Conservation (phyloP, 352 stramenopile species). For the Phytophthora tentaculata region DNA sequence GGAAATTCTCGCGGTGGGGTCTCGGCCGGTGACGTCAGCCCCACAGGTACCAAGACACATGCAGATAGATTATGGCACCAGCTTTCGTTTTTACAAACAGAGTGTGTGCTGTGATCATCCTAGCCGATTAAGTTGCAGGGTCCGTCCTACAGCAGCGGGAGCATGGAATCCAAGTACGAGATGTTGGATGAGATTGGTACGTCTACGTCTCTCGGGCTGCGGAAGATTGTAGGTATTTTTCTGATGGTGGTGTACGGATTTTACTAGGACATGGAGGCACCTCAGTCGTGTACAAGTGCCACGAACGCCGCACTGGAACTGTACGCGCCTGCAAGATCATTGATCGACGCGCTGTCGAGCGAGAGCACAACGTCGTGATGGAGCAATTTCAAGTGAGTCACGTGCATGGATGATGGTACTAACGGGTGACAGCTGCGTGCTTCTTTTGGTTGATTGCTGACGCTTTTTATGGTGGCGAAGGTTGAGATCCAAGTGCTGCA, state of each 20-base stretch:
- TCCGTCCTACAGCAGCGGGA: constrained; percentile 72
- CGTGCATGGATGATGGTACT: constrained; percentile 4
- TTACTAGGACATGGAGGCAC: constrained; percentile 79
- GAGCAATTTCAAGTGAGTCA: constrained; percentile 84
- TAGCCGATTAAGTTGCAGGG: constrained; percentile 78
- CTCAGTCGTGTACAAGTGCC: constrained; percentile 85
- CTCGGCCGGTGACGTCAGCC: constrained; percentile 39
- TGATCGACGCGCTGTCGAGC: constrained; percentile 73
- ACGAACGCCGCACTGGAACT: constrained; percentile 59
- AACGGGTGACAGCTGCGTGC: neutral
- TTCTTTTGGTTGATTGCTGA: constrained; percentile 6
- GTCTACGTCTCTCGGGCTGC: constrained; percentile 17
- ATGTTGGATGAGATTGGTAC: constrained; percentile 85
- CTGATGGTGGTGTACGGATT: neutral
- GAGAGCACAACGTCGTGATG: constrained; percentile 81
- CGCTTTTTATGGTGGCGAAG: constrained; percentile 29
- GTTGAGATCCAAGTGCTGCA: constrained; percentile 92
- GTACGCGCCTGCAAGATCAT: constrained; percentile 90
- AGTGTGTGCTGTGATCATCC: neutral
- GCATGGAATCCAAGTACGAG: constrained; percentile 84
- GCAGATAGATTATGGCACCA: neutral
- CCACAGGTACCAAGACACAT: constrained; percentile 34
- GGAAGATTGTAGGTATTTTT: neutral
- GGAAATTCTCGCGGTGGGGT: constrained; percentile 28
- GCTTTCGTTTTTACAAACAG: neutral